Evolutionary conservation across 2,329 filamentous ascomycete genomes (phyloP).

Genomic region (Hymenoscyphus fraxineus): DNA sequence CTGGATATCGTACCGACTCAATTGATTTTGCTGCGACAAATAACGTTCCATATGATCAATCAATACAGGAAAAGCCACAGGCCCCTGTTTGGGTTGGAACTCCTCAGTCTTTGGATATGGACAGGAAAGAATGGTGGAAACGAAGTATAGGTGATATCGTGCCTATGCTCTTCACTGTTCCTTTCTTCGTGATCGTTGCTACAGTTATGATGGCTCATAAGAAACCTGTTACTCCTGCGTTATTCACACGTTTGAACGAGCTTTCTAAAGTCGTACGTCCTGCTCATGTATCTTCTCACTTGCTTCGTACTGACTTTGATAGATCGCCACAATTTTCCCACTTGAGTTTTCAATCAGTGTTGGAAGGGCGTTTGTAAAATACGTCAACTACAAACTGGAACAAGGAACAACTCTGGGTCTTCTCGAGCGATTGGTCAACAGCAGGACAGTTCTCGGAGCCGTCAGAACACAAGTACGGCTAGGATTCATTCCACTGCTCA

Average conservation of each 20-base stretch:
- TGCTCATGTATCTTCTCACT: neutral
- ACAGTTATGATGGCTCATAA: conserved; percentile 6
- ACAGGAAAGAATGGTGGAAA: conserved; percentile 2
- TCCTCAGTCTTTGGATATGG: conserved; percentile 10
- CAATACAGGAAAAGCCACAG: conserved; percentile 10
- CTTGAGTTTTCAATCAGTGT: conserved; percentile 15
- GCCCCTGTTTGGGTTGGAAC: conserved; percentile 10
- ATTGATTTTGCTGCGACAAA: neutral
- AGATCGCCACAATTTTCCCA: conserved; percentile 15
- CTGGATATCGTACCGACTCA: neutral
- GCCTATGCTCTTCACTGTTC: neutral
- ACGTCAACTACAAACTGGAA: conserved; percentile 15
- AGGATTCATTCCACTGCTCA: conserved; percentile 8
- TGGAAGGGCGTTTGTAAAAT: conserved; percentile 13
- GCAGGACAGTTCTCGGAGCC: conserved; percentile 11
- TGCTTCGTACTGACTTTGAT: conserved; percentile 1
- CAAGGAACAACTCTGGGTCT: conserved; percentile 16
- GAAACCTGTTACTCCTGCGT: neutral
- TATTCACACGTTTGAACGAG: neutral
- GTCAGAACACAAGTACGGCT: conserved; percentile 15
- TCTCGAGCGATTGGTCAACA: conserved; percentile 15
- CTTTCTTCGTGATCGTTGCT: conserved; percentile 11
- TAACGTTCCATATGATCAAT: conserved; percentile 9
- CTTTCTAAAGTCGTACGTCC: conserved; percentile 12
- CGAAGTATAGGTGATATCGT: conserved; percentile 4